Conservation (phyloP, 768 basidiomycete species). For the Albatrellus ellisii region DNA sequence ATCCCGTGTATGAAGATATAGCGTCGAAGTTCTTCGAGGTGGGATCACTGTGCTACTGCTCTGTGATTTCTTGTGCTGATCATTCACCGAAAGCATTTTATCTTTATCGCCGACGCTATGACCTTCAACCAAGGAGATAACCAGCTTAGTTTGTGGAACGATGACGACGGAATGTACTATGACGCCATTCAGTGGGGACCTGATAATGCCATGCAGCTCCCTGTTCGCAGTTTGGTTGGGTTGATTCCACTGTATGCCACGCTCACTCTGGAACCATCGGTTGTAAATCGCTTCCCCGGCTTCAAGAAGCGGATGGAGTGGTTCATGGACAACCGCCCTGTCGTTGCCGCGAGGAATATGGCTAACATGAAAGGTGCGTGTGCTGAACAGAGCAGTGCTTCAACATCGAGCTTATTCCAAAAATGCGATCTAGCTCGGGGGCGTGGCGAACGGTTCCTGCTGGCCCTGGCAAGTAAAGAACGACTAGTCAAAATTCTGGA, state of each 20-base stretch:
- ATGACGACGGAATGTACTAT: constrained; percentile 96
- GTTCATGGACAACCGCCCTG: constrained; percentile 92
- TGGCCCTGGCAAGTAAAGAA: constrained; percentile 89
- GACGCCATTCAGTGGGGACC: constrained; percentile 88
- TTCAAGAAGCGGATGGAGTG: constrained; percentile 99
- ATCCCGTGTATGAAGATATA: constrained; percentile 95
- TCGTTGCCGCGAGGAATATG: constrained; percentile 82
- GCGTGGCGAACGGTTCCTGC: constrained; percentile 72
- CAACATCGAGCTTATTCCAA: constrained; percentile 13
- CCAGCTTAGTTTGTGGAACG: constrained; percentile 85
- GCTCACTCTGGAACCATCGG: constrained; percentile 80
- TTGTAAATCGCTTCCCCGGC: constrained; percentile 85
- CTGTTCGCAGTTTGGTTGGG: constrained; percentile 92
- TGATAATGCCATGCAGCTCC: constrained; percentile 76
- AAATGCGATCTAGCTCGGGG: constrained; percentile 27
- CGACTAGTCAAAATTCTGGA: constrained; percentile 77
- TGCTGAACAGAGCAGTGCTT: not conserved
- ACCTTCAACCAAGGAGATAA: constrained; percentile 74
- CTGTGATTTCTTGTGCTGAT: not conserved
- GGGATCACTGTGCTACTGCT: constrained; percentile 6
- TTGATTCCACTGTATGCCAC: constrained; percentile 95
- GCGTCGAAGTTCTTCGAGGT: constrained; percentile 97
- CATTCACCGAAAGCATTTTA: constrained; percentile 62
- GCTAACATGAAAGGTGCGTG: constrained; percentile 82
- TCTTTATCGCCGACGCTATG: constrained; percentile 99